Base-by-base conservation (phyloP, 768 basidiomycete genomes). In the Mrakia frigida region DNA sequence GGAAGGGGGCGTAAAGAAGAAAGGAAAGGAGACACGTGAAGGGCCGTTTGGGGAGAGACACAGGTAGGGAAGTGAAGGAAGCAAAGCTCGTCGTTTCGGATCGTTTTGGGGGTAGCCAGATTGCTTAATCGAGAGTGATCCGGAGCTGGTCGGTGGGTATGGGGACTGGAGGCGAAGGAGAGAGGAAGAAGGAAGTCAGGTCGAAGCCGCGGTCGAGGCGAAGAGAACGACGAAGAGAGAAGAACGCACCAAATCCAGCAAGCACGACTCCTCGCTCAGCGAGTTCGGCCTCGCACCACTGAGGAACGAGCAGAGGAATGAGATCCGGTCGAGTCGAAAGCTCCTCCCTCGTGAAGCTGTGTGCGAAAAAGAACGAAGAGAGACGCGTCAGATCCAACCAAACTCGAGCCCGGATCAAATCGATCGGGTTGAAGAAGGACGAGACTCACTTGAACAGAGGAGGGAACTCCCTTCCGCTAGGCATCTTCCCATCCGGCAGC, bases 81-180 rank as follows among this genome's bases (percentile, higher is more conserved):
- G 31, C 28, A 23, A 4, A 52, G 28, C 18, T 28, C n/a, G 53
- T 59, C n/a, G 31, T 21, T 31, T 35, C 28, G 63, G 31, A 18
- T 50, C 46, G 46, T 50, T 50, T 50, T 50, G 18, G 2, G 1
- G 16, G 16, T 50, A 18, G 46, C 46, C 13, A 18, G 16, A 14
- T 65, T 25, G 43, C 67, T 11, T 43, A 76, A 85, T 98, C 94
- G 85, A 98, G 88, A 84, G 91, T 89, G 85, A 98, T 93, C 87
- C 90, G 90, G 86, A 98, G 85, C 85, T 97, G 90, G 83, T 98
- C 95, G 84, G 94, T 86, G 84, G 96, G 94, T 91, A 98, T 96
- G 84, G 97, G 97, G 28, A 56, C 46, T 59, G 74, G 23, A 28
- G 6, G n/a, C 35, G 37, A 60, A n/a, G 14, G 5, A 70, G 86